Percentiles rank a stretch among this genome's conserved stretches.
phyloP scores from a whole-genome alignment of 2,329 filamentous ascomycete species.

The Annulohypoxylon truncatum region DNA sequence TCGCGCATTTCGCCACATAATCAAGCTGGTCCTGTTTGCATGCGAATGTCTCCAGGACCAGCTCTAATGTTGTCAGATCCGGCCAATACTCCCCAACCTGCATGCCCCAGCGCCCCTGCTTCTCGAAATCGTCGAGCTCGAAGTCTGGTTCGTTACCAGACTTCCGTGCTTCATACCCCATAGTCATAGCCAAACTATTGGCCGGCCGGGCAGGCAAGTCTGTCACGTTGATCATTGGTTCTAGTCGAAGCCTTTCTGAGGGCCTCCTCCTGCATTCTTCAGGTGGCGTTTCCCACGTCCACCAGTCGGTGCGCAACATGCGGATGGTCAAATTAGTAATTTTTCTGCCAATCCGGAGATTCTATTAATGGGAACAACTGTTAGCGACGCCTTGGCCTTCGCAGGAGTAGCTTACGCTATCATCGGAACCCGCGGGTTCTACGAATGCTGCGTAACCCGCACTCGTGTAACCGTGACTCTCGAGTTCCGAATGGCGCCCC shows the following conservation, averaged over 20 bases:
- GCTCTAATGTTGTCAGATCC: constrained; percentile 42
- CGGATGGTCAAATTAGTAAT: constrained; percentile 45
- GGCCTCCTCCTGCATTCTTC: constrained; percentile 10
- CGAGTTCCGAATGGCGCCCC: constrained; percentile 39
- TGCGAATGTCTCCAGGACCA: constrained; percentile 45
- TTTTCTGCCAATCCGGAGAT: constrained; percentile 25
- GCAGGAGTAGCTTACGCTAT: neutral
- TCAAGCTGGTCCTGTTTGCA: constrained; percentile 44
- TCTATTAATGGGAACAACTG: neutral
- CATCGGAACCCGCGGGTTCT: constrained; percentile 9
- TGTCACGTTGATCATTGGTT: constrained; percentile 47
- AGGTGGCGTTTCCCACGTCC: constrained; percentile 40
- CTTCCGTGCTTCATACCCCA: constrained; percentile 44
- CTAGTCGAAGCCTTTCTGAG: constrained; percentile 40
- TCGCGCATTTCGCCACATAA: constrained; percentile 43
- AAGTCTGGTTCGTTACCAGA: constrained; percentile 43
- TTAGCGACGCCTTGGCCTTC: neutral
- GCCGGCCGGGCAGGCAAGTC: neutral
- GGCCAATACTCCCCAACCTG: constrained; percentile 45
- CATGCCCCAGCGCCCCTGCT: constrained; percentile 44
- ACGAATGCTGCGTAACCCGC: constrained; percentile 37
- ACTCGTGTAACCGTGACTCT: constrained; percentile 30
- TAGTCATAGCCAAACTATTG: constrained; percentile 39
- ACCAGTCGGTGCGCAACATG: constrained; percentile 46
- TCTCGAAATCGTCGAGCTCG: constrained; percentile 42